Base-by-base conservation (phyloP, 345 rosid genomes). In the Salix purpurea region DNA sequence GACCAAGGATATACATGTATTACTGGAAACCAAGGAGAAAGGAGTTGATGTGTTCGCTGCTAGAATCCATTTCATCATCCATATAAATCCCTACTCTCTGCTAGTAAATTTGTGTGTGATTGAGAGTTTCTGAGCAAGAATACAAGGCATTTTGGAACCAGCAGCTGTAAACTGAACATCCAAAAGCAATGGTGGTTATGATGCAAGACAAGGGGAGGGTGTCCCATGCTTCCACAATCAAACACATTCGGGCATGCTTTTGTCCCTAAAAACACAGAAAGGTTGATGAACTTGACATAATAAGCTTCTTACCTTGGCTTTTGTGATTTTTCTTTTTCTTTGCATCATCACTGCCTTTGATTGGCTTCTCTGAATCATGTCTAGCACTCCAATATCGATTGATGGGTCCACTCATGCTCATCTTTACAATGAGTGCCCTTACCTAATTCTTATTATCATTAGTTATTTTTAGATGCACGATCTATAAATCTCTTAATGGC, bases 161-260 rank as follows among this genome's bases (percentile, higher is more conserved):
- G 37, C 37, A 34, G 37, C 37, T 32, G 34, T 32, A 32, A 32
- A 32, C 34, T 32, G 34, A 32, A 32, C 34, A 32, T 32, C 34
- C 34, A 32, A 32, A 32, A 32, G 34, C 34, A 32, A 32, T 32
- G 34, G 34, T 32, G 34, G 34, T 32, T 32, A 32, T 32, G 34
- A 4, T 32, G 34, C 34, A 32, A 32, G 34, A 32, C 34, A 32
- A 32, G 34, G 5, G 34, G 34, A 32, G 34, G 34, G 34, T 32
- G 34, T 32, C 34, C 34, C 34, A 32, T 32, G 34, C 34, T 32
- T 32, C 34, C 34, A 32, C 34, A 32, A 32, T 32, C 74, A 61
- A 26, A 28, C 36, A 69, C 83, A 61, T 26, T 14, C 0, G 77
- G 48, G 61, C 77, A 72, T 68, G 77, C 77, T 37, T 58, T 60